Conservation (phyloP, 768 basidiomycete genomes). For the Psilocybe sp. region DNA sequence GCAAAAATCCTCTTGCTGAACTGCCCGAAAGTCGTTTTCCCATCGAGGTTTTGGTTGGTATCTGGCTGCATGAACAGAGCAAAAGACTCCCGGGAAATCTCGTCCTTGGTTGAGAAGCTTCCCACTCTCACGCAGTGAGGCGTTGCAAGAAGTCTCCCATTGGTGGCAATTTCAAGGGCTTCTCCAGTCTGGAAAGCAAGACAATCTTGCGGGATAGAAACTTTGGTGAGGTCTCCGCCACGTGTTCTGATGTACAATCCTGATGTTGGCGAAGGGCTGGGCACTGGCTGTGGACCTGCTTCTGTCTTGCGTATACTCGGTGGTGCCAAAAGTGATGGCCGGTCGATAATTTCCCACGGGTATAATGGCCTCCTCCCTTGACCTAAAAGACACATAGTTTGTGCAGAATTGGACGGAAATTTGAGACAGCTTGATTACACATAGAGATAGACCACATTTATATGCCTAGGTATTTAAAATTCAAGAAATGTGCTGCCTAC, state of each 20-base stretch:
- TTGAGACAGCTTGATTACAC: too few species aligned
- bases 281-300: constrained; percentile 42
- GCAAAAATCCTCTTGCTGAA: constrained; percentile 84
- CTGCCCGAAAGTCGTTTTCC: constrained; percentile 77
- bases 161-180: constrained; percentile 88
- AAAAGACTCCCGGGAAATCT: constrained; percentile 81
- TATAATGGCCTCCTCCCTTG: too few species aligned
- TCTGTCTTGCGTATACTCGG: constrained; percentile 52
- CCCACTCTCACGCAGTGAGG: constrained; percentile 92
- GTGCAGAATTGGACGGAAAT: too few species aligned
- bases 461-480: too few species aligned
- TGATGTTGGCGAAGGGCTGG: constrained; percentile 70
- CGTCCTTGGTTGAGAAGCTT: constrained; percentile 36
- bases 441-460: too few species aligned
- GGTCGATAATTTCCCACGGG: too few species aligned
- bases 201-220: constrained; percentile 80
- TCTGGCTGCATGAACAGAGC: constrained; percentile 90
- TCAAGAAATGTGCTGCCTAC: too few species aligned
- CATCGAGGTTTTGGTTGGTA: constrained; percentile 68
- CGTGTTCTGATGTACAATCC: constrained; percentile 92
- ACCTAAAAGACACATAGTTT: too few species aligned
- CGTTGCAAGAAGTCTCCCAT: constrained; percentile 78
- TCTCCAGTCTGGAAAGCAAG: constrained; percentile 98
- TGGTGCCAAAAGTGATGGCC: too few species aligned
- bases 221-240: constrained; percentile 74